Conservation (phyloP, 2,329 filamentous ascomycete genomes). For the Biscogniauxia sp. region DNA sequence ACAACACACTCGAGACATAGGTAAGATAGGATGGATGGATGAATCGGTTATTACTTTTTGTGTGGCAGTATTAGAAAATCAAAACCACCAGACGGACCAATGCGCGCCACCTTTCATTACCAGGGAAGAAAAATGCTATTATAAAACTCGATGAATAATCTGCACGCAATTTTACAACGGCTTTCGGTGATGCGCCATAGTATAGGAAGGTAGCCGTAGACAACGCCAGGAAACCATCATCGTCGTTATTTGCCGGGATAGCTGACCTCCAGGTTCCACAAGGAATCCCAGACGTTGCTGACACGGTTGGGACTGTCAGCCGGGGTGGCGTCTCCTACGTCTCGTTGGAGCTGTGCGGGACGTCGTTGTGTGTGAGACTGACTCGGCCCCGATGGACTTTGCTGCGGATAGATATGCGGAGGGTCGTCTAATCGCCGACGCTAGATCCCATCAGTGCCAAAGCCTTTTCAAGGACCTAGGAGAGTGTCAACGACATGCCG, state of each 20-base stretch:
- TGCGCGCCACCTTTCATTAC: too few species aligned
- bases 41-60: too few species aligned
- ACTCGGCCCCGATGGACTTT: conserved; percentile 16
- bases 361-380: conserved; percentile 22
- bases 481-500: conserved; percentile 49
- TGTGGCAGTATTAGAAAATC: too few species aligned
- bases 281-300: conserved; percentile 59
- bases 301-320: conserved; percentile 36
- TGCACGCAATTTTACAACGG: too few species aligned
- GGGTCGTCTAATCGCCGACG: conserved; percentile 21
- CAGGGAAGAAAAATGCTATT: too few species aligned
- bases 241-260: conserved; percentile 43
- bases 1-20: too few species aligned
- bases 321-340: conserved; percentile 36
- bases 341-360: conserved; percentile 34
- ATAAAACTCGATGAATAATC: too few species aligned
- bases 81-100: too few species aligned
- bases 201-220: too few species aligned
- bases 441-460: conserved; percentile 31
- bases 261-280: conserved; percentile 61
- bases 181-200: too few species aligned
- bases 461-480: conserved; percentile 43
- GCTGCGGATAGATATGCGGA: conserved; percentile 16
- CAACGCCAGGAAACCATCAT: not conserved
- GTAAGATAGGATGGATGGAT: too few species aligned